Base-by-base conservation (phyloP, 306 rosid genomes). In the Sechiopsis laciniata region DNA sequence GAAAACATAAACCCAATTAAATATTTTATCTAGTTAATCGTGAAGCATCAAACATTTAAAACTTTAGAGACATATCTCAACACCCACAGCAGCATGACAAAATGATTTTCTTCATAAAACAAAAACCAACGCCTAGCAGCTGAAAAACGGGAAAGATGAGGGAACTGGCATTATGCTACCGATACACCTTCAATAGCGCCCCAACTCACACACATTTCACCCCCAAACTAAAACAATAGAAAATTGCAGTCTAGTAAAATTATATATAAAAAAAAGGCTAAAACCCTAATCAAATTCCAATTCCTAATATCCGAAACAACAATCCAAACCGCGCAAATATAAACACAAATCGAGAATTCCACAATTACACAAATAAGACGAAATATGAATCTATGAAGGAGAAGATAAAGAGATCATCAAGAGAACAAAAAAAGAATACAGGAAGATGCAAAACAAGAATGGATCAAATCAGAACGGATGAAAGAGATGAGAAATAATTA, bases 211-310 rank as follows among this genome's bases (percentile, higher is more conserved):
- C 0, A 62, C 10, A 65, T 10, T 42, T 65, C 11, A 32, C 32
- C 6, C 4, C 1, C 37, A 12, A 22, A 58, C 16, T 11, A 10
- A 5, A 22, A n/a, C 37, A 21, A 21, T 58, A 22, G 13, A 58
- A 22, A 10, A 1, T 10, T 22, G 1, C 22, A 11, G n/a, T 22
- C 8, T 22, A 22, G 16, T 11, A 8, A 22, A 58, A 21, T 22
- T 20, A 21, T 10, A 1, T 20, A 21, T 10, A 1, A 58, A 58
- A 0, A 58, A 58, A 11, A 5, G 63, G 5, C 35, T 10, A 65
- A 65, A 65, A 65, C 71, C 71, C 71, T 65, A 65, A 20, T 42
- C 71, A 17, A 40, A 10, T 42, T 65, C 35, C 71, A 65, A 6
- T 10, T 5, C 10, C 32, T 4, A 4, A 11, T 6, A 65, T 48